These are phyloP conservation scores for Penicillium sp. DNA, from an alignment of 2,329 filamentous ascomycete species.

Conservation along the genomic window DNA sequence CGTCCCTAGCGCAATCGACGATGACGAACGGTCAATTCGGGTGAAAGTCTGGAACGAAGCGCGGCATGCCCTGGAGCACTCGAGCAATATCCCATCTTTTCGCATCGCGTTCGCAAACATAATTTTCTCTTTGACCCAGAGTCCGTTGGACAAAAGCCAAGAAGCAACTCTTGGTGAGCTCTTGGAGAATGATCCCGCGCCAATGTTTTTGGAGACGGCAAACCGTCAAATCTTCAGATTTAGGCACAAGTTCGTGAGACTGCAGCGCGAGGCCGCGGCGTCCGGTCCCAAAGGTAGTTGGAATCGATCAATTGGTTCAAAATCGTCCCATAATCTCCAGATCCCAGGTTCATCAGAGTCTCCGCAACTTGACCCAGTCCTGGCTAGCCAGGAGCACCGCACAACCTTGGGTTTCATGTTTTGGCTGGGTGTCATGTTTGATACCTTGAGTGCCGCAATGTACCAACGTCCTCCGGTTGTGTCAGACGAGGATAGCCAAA, in stretches of 20 bases:
- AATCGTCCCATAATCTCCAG: neutral
- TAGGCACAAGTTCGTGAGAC: constrained; percentile 23
- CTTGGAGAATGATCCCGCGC: constrained; percentile 29
- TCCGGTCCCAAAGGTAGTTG: neutral
- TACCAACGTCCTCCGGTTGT: constrained; percentile 49
- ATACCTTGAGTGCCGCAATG: constrained; percentile 59
- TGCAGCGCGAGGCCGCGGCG: constrained; percentile 12
- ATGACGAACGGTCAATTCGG: constrained; percentile 42
- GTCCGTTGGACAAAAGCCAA: constrained; percentile 33
- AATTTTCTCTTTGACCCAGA: constrained; percentile 49
- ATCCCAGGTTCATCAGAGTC: neutral
- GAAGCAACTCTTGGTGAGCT: constrained; percentile 18
- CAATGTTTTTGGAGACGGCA: constrained; percentile 43
- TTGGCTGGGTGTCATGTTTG: constrained; percentile 62
- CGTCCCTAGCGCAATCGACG: constrained; percentile 8
- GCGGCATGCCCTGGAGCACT: constrained; percentile 39
- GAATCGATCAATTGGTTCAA: neutral
- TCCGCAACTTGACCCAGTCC: constrained; percentile 11
- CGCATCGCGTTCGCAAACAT: constrained; percentile 48
- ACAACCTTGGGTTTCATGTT: constrained; percentile 57
- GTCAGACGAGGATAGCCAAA: constrained; percentile 49
- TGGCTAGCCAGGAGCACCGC: constrained; percentile 33
- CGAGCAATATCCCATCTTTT: constrained; percentile 46
- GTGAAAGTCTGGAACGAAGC: constrained; percentile 47
- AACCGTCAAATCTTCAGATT: constrained; percentile 41